Evolutionary conservation across 352 stramenopile species (phyloP).

Genomic region (Phytophthora hybrid): DNA sequence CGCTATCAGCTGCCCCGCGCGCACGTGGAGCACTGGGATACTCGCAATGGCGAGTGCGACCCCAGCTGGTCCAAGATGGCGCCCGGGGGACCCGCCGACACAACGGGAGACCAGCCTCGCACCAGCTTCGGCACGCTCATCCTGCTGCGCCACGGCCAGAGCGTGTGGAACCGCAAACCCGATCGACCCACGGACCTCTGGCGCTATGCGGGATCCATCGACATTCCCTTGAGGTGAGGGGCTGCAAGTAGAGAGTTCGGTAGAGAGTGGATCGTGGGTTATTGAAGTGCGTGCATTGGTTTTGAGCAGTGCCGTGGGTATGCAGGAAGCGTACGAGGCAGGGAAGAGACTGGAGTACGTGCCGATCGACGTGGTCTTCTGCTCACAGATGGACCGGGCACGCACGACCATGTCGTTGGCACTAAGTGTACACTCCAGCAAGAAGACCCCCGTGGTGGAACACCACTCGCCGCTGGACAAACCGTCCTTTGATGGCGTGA

Average conservation of each 20-base stretch:
- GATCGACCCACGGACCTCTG: constrained; percentile 74
- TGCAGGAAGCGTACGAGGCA: constrained; percentile 84
- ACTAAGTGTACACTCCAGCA: constrained; percentile 83
- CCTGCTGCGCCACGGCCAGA: constrained; percentile 85
- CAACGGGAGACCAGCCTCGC: constrained; percentile 37
- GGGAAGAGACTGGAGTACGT: constrained; percentile 79
- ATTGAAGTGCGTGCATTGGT: constrained; percentile 1
- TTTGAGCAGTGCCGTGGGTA: constrained; percentile 67
- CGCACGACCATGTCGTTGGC: constrained; percentile 80
- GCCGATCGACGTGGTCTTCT: constrained; percentile 87
- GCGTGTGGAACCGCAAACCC: constrained; percentile 88
- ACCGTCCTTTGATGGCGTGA: constrained; percentile 73
- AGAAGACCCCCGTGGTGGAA: constrained; percentile 83
- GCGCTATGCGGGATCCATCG: constrained; percentile 86
- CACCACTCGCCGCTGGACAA: constrained; percentile 78
- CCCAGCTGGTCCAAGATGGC: constrained; percentile 65
- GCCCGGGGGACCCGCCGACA: constrained; percentile 28
- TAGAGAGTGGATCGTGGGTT: not conserved
- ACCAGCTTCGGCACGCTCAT: constrained; percentile 83
- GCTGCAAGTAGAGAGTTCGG: not conserved
- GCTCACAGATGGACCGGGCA: constrained; percentile 87
- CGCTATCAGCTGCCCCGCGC: constrained; percentile 77
- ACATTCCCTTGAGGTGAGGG: constrained; percentile 73
- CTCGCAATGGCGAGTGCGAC: constrained; percentile 60
- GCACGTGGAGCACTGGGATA: constrained; percentile 79